Base-by-base conservation (phyloP, 73 alveolate species). In the Halteria grandinella region DNA sequence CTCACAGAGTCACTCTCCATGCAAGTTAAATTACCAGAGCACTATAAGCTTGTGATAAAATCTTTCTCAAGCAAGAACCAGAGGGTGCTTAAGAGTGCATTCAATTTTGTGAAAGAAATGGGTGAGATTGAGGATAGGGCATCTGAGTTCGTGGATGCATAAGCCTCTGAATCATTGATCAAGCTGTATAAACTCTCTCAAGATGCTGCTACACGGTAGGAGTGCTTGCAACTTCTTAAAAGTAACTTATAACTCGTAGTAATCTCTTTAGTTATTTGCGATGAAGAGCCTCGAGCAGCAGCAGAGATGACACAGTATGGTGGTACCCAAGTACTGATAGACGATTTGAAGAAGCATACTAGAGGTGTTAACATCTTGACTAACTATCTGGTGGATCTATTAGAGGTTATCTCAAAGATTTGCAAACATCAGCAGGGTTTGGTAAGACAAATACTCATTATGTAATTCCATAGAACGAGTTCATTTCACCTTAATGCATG, bases 261-360 rank as follows among this genome's bases (percentile, higher is more conserved):
- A 1, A 7, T 4, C 5, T 31, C 12, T 31, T 23, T 55, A 73
- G 85, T 23, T n/a, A 37, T 77, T 0, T 45, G 81, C 27, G 88
- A 77, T 25, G 62, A 15, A 6, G 49, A 71, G 44, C 74, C 59
- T 15, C 48, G 51, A 32, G 70, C 63, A 41, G 88, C 88, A 8
- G 36, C 34, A 6, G 88, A 77, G 29, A 81, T 62, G 1, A 59
- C 88, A 0, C 53, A 77, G 49, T 62, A 77, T 33, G 88, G 88
- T 2, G 88, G 71, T 0, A 62, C 75, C 12, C 31, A 77, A 53
- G 63, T 75, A 8, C 25, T 77, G 1, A 77, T 77, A 5, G 88
- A 77, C 20, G 88, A 77, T 62, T 50, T 77, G 64, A 45, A 75
- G 54, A 62, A 47, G 43, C 49, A 77, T 40, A 77, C 88, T 14